These are phyloP conservation scores for Sanguinoderma infundibulare DNA, from an alignment of 1,284 basidiomycete species.

Conservation along the genomic window DNA sequence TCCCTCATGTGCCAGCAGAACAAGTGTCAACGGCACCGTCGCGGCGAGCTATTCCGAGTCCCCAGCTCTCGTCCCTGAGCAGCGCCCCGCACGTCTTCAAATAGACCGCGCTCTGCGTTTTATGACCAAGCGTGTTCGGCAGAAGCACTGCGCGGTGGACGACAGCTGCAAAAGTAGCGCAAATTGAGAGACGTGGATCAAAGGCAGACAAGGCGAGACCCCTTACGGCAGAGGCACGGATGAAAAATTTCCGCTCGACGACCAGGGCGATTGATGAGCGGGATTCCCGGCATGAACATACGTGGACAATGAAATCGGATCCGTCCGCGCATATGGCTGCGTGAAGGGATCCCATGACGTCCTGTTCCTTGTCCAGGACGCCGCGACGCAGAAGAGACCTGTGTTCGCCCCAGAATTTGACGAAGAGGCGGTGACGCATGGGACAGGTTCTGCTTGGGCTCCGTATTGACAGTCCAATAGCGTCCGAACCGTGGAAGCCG, in stretches of 20 bases:
- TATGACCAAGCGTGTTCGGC: background rate
- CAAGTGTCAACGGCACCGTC: background rate
- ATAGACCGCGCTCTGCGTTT: background rate
- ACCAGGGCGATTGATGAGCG: background rate
- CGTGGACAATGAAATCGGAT: background rate
- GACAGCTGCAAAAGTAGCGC: background rate
- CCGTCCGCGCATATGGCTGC: background rate
- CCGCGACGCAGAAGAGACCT: background rate
- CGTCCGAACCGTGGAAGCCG: background rate
- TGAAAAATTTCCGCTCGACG: background rate
- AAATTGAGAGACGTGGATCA: background rate
- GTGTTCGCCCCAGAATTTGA: background rate
- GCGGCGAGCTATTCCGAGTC: background rate
- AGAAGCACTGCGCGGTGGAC: background rate
- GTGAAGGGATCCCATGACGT: background rate
- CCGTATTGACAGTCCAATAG: background rate
- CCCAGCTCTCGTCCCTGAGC: background rate
- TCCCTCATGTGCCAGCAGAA: background rate
- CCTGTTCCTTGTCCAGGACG: background rate
- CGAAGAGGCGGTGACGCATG: background rate
- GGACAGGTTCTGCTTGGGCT: background rate
- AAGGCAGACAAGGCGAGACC: background rate
- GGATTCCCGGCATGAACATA: background rate
- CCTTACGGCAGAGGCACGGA: background rate
- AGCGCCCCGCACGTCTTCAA: background rate